These are phyloP conservation scores for Spinellus fusiger DNA, from an alignment of 192 early-diverging fungal species.

Conservation along the genomic window DNA sequence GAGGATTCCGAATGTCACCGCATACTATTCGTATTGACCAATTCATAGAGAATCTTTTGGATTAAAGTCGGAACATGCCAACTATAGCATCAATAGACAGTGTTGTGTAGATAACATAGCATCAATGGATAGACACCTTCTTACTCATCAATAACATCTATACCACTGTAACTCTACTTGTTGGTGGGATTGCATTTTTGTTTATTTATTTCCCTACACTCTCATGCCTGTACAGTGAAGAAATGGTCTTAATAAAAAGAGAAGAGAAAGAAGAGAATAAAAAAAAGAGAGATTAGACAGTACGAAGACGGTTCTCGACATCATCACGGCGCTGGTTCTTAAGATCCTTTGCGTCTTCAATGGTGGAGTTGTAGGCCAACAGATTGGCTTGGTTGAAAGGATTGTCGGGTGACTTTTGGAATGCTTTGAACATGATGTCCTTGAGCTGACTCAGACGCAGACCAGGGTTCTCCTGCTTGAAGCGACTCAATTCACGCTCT, in stretches of 20 bases:
- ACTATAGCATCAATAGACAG: too few relatives aligned
- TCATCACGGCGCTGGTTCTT: slow-evolving; percentile 3
- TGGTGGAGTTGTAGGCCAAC: slow-evolving; percentile 65
- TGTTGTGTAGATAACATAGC: too few relatives aligned
- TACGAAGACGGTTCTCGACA: slow-evolving; percentile 14
- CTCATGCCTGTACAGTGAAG: too few relatives aligned
- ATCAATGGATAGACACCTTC: too few relatives aligned
- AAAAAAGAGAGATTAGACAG: neutral
- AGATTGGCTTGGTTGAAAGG: slow-evolving; percentile 72
- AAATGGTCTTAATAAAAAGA: neutral
- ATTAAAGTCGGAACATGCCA: too few relatives aligned
- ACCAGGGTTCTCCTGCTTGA: slow-evolving; percentile 77
- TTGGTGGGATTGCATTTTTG: too few relatives aligned
- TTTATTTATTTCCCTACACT: too few relatives aligned
- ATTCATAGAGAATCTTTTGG: too few relatives aligned
- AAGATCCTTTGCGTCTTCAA: slow-evolving; percentile 37
- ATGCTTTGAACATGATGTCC: slow-evolving; percentile 78
- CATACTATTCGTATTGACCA: too few relatives aligned
- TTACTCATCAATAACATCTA: too few relatives aligned
- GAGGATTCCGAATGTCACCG: too few relatives aligned
- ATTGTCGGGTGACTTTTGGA: slow-evolving; percentile 71
- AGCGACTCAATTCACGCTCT: slow-evolving; percentile 62
- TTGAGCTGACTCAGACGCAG: slow-evolving; percentile 73
- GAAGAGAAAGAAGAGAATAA: neutral
- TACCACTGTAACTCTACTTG: too few relatives aligned